These are phyloP conservation scores for Phycomyces nitens DNA, from an alignment of 192 early-diverging fungal species.

Conservation along the genomic window DNA sequence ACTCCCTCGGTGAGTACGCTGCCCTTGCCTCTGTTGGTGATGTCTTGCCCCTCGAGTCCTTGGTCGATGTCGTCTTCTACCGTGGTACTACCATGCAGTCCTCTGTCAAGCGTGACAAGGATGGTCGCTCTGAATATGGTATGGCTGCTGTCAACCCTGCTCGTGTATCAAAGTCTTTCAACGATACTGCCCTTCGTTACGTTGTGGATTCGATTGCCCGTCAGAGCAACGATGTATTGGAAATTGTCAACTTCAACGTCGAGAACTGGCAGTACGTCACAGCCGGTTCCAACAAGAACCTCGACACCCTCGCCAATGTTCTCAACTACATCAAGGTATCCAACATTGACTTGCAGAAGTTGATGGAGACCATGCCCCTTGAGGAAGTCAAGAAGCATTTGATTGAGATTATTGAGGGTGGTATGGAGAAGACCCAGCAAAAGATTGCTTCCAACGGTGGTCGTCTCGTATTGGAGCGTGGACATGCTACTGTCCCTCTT, in stretches of 20 bases:
- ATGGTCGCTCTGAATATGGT: slow-evolving; percentile 85
- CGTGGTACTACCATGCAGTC: slow-evolving; percentile 99
- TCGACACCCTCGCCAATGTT: slow-evolving; percentile 78
- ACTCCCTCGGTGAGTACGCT: slow-evolving; percentile 95
- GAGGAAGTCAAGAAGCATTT: slow-evolving; percentile 83
- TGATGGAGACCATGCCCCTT: slow-evolving; percentile 79
- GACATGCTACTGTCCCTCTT: slow-evolving; percentile 86
- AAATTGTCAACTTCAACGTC: slow-evolving; percentile 98
- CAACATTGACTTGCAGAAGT: slow-evolving; percentile 82
- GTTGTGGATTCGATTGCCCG: slow-evolving; percentile 81
- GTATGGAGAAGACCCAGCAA: slow-evolving; percentile 60
- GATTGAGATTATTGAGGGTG: slow-evolving; percentile 71
- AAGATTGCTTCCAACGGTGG: slow-evolving; percentile 58
- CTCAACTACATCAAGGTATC: slow-evolving; percentile 85
- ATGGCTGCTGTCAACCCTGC: slow-evolving; percentile 94
- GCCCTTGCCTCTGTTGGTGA: slow-evolving; percentile 85
- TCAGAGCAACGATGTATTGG: slow-evolving; percentile 72
- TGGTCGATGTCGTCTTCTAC: slow-evolving; percentile 92
- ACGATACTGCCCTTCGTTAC: slow-evolving; percentile 79
- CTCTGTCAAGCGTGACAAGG: slow-evolving; percentile 76
- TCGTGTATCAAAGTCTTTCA: slow-evolving; percentile 81
- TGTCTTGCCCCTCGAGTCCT: slow-evolving; percentile 77
- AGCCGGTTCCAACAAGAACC: slow-evolving; percentile 78
- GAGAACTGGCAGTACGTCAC: slow-evolving; percentile 96
- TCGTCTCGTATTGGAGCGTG: slow-evolving; percentile 74